These are phyloP conservation scores for Lichtheimia ramosa DNA, from an alignment of 371 early-diverging fungal genomes.

Conservation along the genomic window DNA sequence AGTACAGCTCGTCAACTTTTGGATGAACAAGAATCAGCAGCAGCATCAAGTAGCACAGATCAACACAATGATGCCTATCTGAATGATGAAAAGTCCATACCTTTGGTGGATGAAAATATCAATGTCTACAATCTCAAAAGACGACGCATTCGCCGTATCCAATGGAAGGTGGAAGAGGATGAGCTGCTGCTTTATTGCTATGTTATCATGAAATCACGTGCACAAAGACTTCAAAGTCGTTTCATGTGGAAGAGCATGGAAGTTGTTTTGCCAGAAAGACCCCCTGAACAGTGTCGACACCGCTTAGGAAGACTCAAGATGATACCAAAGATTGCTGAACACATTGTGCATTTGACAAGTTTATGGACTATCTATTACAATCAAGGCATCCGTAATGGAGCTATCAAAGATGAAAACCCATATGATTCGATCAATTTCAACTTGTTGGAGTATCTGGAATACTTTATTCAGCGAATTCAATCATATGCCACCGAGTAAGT, in stretches of 20 bases:
- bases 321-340: conserved; percentile 20
- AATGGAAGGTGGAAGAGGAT: conserved; percentile 52
- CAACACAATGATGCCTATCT: too few relatives aligned
- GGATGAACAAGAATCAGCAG: neutral
- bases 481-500: neutral
- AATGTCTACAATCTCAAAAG: too few relatives aligned
- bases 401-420: conserved; percentile 25
- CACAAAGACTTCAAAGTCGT: conserved; percentile 3
- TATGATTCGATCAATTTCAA: conserved; percentile 27
- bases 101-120: too few relatives aligned
- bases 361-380: conserved; percentile 41
- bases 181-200: conserved; percentile 44
- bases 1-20: too few relatives aligned
- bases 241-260: conserved; percentile 39
- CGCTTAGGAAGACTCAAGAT: conserved; percentile 31
- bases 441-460: conserved; percentile 28
- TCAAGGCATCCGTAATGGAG: conserved; percentile 34
- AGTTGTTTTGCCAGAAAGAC: conserved; percentile 22
- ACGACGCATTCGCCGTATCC: neutral
- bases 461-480: conserved; percentile 32
- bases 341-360: conserved; percentile 17
- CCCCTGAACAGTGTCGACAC: conserved; percentile 28
- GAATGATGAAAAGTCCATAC: too few relatives aligned
- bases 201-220: conserved; percentile 29
- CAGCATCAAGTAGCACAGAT: too few relatives aligned